Percentiles rank a stretch among this genome's conserved stretches.
phyloP scores from a whole-genome alignment of 352 stramenopile genomes.

The Pythium phragmiticola region DNA sequence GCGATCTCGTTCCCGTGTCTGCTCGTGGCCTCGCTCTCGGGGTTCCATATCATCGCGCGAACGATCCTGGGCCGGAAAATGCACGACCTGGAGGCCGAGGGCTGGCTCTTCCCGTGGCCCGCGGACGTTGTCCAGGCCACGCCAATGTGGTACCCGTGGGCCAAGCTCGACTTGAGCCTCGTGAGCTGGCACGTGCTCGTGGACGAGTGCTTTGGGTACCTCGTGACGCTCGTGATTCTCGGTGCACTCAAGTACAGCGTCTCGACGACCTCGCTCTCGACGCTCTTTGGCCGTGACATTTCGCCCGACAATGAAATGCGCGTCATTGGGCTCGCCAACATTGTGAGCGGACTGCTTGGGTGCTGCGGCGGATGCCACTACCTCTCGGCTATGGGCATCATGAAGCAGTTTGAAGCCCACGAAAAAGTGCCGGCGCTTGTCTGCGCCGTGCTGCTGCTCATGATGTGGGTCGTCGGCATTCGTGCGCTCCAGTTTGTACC shows the following conservation, averaged over 20 bases:
- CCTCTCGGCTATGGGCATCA: conserved; percentile 80
- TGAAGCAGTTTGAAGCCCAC: conserved; percentile 83
- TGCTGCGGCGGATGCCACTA: conserved; percentile 81
- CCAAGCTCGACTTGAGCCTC: conserved; percentile 55
- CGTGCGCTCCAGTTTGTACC: conserved; percentile 67
- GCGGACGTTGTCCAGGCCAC: conserved; percentile 56
- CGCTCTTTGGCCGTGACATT: conserved; percentile 75
- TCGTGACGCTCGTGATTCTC: conserved; percentile 72
- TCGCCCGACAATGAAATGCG: conserved; percentile 79
- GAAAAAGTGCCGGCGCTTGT: conserved; percentile 75
- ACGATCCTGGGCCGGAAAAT: conserved; percentile 33
- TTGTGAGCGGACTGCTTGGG: conserved; percentile 57
- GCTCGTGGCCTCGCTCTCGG: conserved; percentile 51
- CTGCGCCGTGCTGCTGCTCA: conserved; percentile 49
- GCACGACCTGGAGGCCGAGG: conserved; percentile 29
- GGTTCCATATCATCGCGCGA: conserved; percentile 52
- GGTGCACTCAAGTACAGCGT: conserved; percentile 83
- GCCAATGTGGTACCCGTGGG: conserved; percentile 79
- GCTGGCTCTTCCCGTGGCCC: conserved; percentile 74
- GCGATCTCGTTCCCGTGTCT: conserved; percentile 74
- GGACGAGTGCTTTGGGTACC: conserved; percentile 55
- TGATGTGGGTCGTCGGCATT: conserved; percentile 69
- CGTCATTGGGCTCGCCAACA: conserved; percentile 75
- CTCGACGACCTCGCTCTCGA: conserved; percentile 74
- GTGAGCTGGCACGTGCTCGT: conserved; percentile 63